These are phyloP conservation scores for Gentiana dahurica DNA, from an alignment of 257 asterid species.

Conservation along the genomic window DNA sequence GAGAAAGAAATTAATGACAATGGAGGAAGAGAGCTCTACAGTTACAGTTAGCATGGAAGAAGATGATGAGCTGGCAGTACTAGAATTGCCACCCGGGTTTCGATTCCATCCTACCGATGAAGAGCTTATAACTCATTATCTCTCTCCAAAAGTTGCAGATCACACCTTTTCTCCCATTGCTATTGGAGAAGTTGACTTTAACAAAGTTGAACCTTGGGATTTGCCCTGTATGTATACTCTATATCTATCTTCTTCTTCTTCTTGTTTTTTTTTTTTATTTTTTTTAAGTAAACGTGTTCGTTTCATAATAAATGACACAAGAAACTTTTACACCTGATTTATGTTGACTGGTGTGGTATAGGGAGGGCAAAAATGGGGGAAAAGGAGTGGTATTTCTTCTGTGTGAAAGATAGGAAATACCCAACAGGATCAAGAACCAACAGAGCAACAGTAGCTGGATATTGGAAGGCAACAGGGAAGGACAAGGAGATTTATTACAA, in stretches of 20 bases:
- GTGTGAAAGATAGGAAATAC: constrained; percentile 64
- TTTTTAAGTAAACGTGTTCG: not conserved
- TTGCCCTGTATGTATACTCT: constrained; percentile 53
- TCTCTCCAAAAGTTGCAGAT: constrained; percentile 43
- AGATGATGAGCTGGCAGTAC: constrained; percentile 16
- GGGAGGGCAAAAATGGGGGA: constrained; percentile 79
- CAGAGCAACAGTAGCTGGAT: constrained; percentile 72
- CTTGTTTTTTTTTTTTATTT: not conserved
- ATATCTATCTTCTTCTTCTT: not conserved
- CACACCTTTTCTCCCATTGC: constrained; percentile 31
- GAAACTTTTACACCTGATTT: not conserved
- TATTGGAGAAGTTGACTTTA: constrained; percentile 76
- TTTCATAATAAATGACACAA: too few species aligned
- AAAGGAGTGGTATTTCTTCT: constrained; percentile 84
- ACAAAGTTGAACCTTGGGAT: constrained; percentile 89
- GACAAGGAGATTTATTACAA: constrained; percentile 56
- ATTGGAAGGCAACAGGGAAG: constrained; percentile 92
- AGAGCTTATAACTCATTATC: constrained; percentile 67
- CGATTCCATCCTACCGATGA: constrained; percentile 89
- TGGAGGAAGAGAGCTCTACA: constrained; percentile 46
- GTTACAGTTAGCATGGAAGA: constrained; percentile 24
- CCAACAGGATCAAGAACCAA: constrained; percentile 80
- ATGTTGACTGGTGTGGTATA: constrained; percentile 9
- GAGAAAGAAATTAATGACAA: constrained; percentile 2
- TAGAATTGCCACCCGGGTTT: constrained; percentile 61